A percentile compares a stretch with the other conserved stretches of the same genome.
These are phyloP conservation scores for Naganishia liquefaciens DNA, from an alignment of 1,284 basidiomycete species.

Conservation along the genomic window DNA sequence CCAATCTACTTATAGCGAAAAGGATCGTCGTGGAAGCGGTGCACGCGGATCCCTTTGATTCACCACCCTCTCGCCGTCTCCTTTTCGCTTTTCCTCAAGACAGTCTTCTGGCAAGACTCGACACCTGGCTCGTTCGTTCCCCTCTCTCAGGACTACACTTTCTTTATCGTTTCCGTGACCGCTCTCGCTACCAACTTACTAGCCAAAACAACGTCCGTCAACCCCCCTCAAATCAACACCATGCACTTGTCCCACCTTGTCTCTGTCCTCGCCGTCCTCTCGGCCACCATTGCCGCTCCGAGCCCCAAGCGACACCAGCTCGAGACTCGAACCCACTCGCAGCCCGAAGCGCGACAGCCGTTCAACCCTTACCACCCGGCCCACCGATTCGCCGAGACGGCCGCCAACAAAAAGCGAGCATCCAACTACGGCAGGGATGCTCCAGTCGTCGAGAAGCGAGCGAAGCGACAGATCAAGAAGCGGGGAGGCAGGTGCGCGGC, in stretches of 20 bases:
- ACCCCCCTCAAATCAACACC: background rate
- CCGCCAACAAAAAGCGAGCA: slow-evolving; percentile 15
- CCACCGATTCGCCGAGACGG: slow-evolving; percentile 15
- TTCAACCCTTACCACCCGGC: slow-evolving; percentile 28
- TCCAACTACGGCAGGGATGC: slow-evolving; percentile 15
- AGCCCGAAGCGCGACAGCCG: slow-evolving; percentile 1
- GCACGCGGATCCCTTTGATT: background rate
- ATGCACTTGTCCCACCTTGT: slow-evolving; percentile 16
- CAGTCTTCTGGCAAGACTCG: slow-evolving; percentile 29
- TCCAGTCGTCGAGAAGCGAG: background rate
- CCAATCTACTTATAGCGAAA: background rate
- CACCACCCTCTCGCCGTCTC: background rate
- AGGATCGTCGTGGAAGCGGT: background rate
- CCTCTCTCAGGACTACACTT: background rate
- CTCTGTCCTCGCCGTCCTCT: slow-evolving; percentile 19
- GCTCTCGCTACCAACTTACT: background rate
- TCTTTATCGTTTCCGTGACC: slow-evolving; percentile 3
- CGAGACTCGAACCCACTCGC: background rate
- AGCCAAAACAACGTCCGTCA: background rate
- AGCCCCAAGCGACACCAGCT: slow-evolving; percentile 13
- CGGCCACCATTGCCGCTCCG: slow-evolving; percentile 12
- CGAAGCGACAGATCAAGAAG: slow-evolving; percentile 15
- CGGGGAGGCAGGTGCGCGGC: slow-evolving; percentile 1
- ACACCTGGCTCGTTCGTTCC: background rate
- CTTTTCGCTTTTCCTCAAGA: background rate